Conservation (phyloP, 2,329 filamentous ascomycete species). For the Ceratocystis albifundus region DNA sequence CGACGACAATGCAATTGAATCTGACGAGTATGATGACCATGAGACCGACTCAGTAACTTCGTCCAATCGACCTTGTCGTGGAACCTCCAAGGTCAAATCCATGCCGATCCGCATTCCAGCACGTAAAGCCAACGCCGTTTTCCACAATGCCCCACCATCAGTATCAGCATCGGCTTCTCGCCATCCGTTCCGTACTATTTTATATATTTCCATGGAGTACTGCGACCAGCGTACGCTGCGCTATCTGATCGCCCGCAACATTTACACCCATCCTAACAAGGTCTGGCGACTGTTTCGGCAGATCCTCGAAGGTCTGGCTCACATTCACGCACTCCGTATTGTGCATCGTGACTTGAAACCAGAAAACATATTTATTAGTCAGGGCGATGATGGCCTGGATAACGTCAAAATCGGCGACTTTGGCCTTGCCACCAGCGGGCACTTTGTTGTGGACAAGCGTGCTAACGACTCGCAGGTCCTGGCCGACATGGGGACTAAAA, state of each 20-base stretch:
- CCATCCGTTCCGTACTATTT: conserved; percentile 51
- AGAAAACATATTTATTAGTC: conserved; percentile 84
- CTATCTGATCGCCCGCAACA: conserved; percentile 66
- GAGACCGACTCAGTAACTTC: conserved; percentile 9
- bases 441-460: conserved; percentile 52
- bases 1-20: conserved; percentile 31
- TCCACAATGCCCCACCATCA: conserved; percentile 31
- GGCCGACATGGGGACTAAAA: conserved; percentile 54
- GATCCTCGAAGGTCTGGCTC: conserved; percentile 74
- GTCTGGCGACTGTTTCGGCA: conserved; percentile 87
- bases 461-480: conserved; percentile 26
- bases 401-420: conserved; percentile 97
- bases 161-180: background rate
- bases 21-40: conserved; percentile 5
- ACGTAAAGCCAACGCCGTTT: background rate
- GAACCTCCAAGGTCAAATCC: background rate
- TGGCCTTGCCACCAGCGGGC: conserved; percentile 80
- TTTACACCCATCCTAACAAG: conserved; percentile 63
- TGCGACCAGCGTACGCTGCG: conserved; percentile 90
- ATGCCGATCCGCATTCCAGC: conserved; percentile 13
- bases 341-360: conserved; percentile 95
- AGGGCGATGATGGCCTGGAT: conserved; percentile 57
- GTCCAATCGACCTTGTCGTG: background rate
- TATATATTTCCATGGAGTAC: conserved; percentile 99
- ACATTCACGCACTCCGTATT: conserved; percentile 83